Conservation (phyloP, 2,329 filamentous ascomycete genomes). For the Claviceps maximensis region DNA sequence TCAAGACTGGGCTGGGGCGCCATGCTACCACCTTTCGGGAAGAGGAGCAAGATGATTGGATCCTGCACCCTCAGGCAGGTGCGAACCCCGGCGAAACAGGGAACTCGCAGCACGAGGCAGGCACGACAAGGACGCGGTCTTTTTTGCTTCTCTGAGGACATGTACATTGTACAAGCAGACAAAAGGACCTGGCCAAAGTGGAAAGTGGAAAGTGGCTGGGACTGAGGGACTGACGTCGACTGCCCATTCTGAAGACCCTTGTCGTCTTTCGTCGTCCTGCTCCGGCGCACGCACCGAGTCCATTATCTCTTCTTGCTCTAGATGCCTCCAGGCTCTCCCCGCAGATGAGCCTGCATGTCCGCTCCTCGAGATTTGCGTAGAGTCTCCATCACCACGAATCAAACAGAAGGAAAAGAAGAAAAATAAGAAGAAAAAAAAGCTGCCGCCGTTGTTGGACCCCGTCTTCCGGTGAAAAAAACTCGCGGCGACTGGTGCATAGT, state of each 20-base stretch:
- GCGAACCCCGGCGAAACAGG: neutral
- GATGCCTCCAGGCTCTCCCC: too few species aligned
- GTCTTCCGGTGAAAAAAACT: neutral
- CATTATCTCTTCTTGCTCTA: conserved; percentile 1
- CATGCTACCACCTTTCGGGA: neutral
- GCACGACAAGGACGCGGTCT: neutral
- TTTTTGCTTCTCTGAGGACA: too few species aligned
- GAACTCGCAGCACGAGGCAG: neutral
- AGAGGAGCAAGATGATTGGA: neutral
- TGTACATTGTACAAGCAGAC: neutral
- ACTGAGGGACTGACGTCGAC: too few species aligned
- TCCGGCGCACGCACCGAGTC: neutral
- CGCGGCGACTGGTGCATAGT: neutral
- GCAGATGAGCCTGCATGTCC: neutral
- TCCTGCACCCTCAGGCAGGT: neutral
- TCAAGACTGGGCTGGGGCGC: neutral
- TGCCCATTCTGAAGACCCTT: neutral
- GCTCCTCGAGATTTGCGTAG: neutral
- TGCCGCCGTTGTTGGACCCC: neutral
- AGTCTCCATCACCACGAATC: neutral
- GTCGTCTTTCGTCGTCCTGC: neutral
- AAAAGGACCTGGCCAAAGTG: neutral
- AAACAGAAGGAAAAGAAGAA: too few species aligned
- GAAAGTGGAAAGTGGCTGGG: neutral
- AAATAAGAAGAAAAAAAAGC: neutral